Evolutionary conservation across 192 early-diverging fungal genomes (phyloP).

Genomic region (Coemansia nantahalensis): DNA sequence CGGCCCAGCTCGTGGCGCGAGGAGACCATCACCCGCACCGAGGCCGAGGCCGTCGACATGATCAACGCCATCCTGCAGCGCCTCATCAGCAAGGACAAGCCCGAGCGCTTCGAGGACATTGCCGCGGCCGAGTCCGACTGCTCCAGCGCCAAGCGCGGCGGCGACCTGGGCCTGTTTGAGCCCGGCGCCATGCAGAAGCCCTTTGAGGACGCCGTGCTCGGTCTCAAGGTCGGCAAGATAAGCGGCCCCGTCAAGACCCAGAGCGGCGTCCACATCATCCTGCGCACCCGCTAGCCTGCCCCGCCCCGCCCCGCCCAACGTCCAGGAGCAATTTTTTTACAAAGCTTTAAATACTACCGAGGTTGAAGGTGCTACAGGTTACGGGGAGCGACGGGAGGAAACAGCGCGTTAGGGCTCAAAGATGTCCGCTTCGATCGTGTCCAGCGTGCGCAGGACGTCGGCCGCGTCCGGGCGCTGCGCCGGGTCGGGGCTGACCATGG

Average conservation of each 20-base stretch:
- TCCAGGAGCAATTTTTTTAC: too few relatives aligned
- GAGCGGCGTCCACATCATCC: constrained; percentile 90
- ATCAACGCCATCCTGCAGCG: constrained; percentile 61
- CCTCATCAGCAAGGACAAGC: constrained; percentile 24
- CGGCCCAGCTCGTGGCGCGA: constrained; percentile 90
- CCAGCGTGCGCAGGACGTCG: constrained; percentile 31
- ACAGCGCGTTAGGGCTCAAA: constrained; percentile 26
- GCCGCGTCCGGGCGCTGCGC: constrained; percentile 37
- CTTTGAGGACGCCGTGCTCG: constrained; percentile 89
- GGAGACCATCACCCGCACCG: constrained; percentile 85
- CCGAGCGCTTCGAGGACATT: constrained; percentile 65
- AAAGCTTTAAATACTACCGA: too few relatives aligned
- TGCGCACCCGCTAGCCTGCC: constrained; percentile 65
- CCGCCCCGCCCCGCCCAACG: too few relatives aligned
- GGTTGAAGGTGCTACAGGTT: too few relatives aligned
- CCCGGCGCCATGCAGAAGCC: constrained; percentile 86
- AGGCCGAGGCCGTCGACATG: constrained; percentile 79
- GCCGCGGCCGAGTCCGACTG: constrained; percentile 86
- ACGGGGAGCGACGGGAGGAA: too few relatives aligned
- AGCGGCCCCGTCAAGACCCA: constrained; percentile 82
- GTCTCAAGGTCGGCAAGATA: constrained; percentile 78
- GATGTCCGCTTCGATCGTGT: constrained; percentile 42
- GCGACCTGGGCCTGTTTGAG: constrained; percentile 88
- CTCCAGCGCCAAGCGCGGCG: constrained; percentile 81
- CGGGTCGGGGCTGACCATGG: constrained; percentile 44